These are phyloP conservation scores for Acanthamoeba culbertsoni DNA, from an alignment of 208 protist genomes.

Conservation along the genomic window DNA sequence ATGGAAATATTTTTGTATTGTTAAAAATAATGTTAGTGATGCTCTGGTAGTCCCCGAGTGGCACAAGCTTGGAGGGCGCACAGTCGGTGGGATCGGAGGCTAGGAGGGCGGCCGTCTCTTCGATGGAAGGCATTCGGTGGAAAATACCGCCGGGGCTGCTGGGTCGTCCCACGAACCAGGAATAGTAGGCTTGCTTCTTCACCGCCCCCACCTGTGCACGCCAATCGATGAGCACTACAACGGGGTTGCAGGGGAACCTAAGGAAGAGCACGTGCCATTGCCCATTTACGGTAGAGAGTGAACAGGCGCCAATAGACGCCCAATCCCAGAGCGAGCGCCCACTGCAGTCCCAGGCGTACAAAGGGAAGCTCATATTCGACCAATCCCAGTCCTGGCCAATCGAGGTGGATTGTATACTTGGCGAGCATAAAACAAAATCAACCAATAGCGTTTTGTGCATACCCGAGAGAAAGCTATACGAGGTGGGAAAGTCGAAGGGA, in stretches of 20 bases:
- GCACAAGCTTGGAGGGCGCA: neutral
- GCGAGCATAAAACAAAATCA: neutral
- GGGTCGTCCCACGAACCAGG: constrained; percentile 6
- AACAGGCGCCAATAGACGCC: constrained; percentile 42
- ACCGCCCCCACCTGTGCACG: neutral
- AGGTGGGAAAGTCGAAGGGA: neutral
- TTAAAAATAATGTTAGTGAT: no score
- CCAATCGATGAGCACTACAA: no score
- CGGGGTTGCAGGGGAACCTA: no score
- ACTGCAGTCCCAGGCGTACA: constrained; percentile 1
- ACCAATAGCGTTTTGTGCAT: no score
- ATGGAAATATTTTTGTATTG: no score
- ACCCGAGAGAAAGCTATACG: neutral
- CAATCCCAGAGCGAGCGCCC: constrained; percentile 18
- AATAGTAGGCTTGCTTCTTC: constrained; percentile 35
- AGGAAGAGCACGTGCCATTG: neutral
- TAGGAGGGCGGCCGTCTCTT: neutral
- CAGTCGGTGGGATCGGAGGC: neutral
- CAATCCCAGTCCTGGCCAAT: neutral
- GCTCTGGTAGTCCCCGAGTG: no score
- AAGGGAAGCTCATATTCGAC: constrained; percentile 13
- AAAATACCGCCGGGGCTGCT: neutral
- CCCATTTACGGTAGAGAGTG: constrained; percentile 14
- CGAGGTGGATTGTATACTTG: neutral
- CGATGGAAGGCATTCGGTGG: neutral